Evolutionary conservation across 2,329 filamentous ascomycete genomes (phyloP), one percentile per base, ranked within the genome.

Genomic region (Magnaporthales sp.): DNA sequence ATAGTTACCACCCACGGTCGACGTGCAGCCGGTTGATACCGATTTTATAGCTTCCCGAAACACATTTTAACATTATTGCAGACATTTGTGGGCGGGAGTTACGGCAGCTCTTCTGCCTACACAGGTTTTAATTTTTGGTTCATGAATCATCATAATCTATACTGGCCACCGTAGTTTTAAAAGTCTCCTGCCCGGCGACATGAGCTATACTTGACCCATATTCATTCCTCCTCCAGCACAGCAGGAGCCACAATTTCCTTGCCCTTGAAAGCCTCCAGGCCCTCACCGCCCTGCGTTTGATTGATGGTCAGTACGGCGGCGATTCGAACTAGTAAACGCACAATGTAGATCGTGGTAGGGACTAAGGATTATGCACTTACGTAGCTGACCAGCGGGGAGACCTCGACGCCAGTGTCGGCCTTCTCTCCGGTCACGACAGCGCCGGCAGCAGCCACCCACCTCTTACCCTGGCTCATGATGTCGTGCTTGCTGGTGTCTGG

Each of bases 301-400:
- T 31, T 27, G 61, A 26, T 46, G 2, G 15, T 68, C 27, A 62
- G 67, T 58, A 66, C 61, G 54, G n/a, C 15, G 29, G 19, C 51
- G 30, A 38, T 2, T 64, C 22, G 27, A 30, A 27, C 54, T 54
- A 66, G 4, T 1, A 19, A 61, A 65, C 31, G n/a, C 11, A 24
- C 15, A 13, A 62, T 10, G 26, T 29, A 46, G 26, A 15, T n/a
- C 65, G 56, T 66, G 31, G 58, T 4, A 61, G 4, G 24, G 22
- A 9, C 7, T 19, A 10, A 32, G n/a, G 2, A 15, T 24, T 9
- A 10, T n/a, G 1, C 22, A 90, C 92, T 87, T 87, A 96, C 93
- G 76, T 99, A 99, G 86, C 93, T 97, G 76, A 96, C 90, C 73
- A 97, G 81, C 51, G 95, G 95, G 66, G 93, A 96, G 22, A 99